These are phyloP conservation scores for Cadophora sp. DNA, from an alignment of 2,329 filamentous ascomycete species.

Conservation along the genomic window DNA sequence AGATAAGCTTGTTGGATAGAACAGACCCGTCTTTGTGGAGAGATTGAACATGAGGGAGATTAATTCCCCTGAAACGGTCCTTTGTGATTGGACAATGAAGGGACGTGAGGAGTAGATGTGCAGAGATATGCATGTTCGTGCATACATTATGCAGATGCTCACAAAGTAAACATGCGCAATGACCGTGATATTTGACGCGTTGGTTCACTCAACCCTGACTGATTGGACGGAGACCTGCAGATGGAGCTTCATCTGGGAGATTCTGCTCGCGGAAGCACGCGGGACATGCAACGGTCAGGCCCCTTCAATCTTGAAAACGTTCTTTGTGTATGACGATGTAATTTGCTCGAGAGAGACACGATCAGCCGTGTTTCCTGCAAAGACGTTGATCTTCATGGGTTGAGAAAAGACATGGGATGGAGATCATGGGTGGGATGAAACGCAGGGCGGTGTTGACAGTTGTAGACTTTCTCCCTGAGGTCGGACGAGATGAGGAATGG, in stretches of 20 bases:
- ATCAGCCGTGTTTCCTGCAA: conserved; percentile 2
- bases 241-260: neutral
- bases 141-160: neutral
- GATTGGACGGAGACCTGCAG: conserved; percentile 6
- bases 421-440: neutral
- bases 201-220: neutral
- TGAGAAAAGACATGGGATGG: too few species aligned
- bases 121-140: neutral
- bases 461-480: neutral
- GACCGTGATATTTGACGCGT: neutral
- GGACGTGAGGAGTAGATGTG: neutral
- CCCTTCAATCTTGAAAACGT: neutral
- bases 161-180: neutral
- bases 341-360: neutral
- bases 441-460: neutral
- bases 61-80: conserved; percentile 9
- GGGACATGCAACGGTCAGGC: conserved; percentile 2
- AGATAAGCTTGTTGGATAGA: conserved; percentile 16
- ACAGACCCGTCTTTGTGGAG: neutral
- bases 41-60: neutral
- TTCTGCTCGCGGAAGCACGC: neutral
- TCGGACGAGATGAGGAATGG: neutral
- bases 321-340: neutral
- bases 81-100: neutral
- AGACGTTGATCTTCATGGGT: neutral